Evolutionary conservation across 331 rosid species (phyloP).

Genomic region (Malus hybrid): DNA sequence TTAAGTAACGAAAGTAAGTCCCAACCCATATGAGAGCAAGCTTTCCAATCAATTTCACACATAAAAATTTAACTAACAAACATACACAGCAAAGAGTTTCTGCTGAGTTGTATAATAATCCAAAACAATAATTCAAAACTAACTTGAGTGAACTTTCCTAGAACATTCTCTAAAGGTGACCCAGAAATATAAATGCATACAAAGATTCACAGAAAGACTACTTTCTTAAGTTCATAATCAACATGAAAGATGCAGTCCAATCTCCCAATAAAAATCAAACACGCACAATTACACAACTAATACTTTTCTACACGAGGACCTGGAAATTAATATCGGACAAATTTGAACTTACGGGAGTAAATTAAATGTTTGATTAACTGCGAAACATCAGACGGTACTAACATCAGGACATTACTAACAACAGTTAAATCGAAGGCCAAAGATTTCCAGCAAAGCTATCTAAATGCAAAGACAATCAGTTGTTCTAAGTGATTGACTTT

Average conservation of each 20-base stretch:
- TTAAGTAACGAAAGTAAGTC: neutral
- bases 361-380: slow-evolving; percentile 9
- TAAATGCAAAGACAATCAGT: neutral
- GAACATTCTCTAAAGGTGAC: neutral
- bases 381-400: slow-evolving; percentile 17
- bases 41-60: neutral
- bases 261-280: neutral
- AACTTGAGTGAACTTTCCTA: neutral
- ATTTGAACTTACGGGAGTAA: slow-evolving; percentile 12
- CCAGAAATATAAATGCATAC: neutral
- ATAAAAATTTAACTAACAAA: neutral
- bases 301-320: neutral
- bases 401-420: neutral
- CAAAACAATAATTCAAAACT: neutral
- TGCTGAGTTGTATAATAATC: neutral
- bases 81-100: neutral
- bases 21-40: neutral
- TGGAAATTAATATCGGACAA: neutral
- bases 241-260: neutral
- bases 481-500: neutral
- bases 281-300: neutral
- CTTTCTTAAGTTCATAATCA: neutral
- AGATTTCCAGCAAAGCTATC: neutral
- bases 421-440: neutral
- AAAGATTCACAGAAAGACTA: neutral